Percentiles rank a stretch among this genome's conserved stretches.
phyloP scores from a whole-genome alignment of 306 rosid genomes.

The Cicer pinnatifidum region DNA sequence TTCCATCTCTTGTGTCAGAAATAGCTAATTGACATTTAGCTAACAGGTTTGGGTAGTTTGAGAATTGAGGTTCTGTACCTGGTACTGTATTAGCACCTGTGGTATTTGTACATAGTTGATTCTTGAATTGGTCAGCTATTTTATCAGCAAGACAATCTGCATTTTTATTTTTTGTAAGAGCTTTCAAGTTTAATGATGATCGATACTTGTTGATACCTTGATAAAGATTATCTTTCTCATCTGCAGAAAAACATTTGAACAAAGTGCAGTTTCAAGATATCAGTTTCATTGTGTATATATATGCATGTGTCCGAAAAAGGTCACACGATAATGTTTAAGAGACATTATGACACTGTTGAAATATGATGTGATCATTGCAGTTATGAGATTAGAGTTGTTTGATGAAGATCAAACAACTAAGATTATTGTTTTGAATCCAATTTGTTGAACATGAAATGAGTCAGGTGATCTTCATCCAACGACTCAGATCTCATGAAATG shows the following conservation, averaged over 20 bases:
- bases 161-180: constrained; percentile 61
- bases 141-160: constrained; percentile 83
- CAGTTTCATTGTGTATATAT: neutral
- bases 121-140: constrained; percentile 81
- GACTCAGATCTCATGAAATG: neutral
- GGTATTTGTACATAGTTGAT: constrained; percentile 79
- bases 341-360: neutral
- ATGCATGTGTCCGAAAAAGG: neutral
- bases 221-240: constrained; percentile 69
- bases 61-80: constrained; percentile 83
- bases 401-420: neutral
- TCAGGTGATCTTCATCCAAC: neutral
- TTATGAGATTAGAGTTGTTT: neutral
- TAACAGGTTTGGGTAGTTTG: constrained; percentile 70
- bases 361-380: neutral
- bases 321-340: neutral
- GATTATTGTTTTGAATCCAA: neutral
- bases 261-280: constrained; percentile 27
- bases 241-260: constrained; percentile 48
- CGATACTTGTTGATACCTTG: constrained; percentile 75
- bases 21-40: constrained; percentile 70
- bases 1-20: constrained; percentile 79
- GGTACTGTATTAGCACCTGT: constrained; percentile 90
- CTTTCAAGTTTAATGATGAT: constrained; percentile 59
- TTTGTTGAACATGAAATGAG: neutral